These are phyloP conservation scores for Fusarium palustre DNA, from an alignment of 2,329 filamentous ascomycete genomes.

Conservation along the genomic window DNA sequence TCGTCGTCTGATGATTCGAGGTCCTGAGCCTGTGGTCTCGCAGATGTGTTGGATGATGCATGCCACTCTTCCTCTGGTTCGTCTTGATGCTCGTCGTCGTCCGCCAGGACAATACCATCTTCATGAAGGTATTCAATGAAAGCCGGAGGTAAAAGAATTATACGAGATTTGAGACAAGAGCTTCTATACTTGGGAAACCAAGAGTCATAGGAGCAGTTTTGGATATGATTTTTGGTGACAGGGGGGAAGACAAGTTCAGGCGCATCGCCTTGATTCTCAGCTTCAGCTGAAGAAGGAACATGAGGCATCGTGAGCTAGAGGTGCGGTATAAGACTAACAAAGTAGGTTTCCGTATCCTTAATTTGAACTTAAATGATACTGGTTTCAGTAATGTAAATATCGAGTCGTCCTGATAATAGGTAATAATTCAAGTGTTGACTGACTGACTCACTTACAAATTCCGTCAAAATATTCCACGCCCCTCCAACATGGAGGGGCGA, in stretches of 20 bases:
- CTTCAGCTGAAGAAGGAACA: slow-evolving; percentile 40
- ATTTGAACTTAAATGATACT: not conserved
- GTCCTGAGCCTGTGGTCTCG: slow-evolving; percentile 54
- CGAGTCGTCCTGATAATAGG: not conserved
- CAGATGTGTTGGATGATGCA: slow-evolving; percentile 48
- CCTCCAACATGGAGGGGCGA: slow-evolving; percentile 38
- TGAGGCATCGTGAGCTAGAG: slow-evolving; percentile 50
- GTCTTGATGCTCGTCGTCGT: slow-evolving; percentile 67
- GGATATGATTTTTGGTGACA: slow-evolving; percentile 85
- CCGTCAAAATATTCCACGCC: slow-evolving; percentile 35
- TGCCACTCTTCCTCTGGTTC: slow-evolving; percentile 68
- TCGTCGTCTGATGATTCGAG: slow-evolving; percentile 60
- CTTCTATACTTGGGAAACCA: slow-evolving; percentile 90
- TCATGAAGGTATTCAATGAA: slow-evolving; percentile 90
- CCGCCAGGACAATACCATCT: slow-evolving; percentile 90
- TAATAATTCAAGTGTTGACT: slow-evolving; percentile 27
- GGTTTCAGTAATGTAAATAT: not conserved
- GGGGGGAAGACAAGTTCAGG: slow-evolving; percentile 77
- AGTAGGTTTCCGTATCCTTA: not conserved
- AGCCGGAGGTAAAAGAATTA: slow-evolving; percentile 78
- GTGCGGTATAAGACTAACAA: not conserved
- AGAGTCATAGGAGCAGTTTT: slow-evolving; percentile 92
- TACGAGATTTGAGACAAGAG: slow-evolving; percentile 85
- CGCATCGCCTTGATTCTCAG: slow-evolving; percentile 27
- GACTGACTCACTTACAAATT: slow-evolving; percentile 44